Evolutionary conservation across 495 filamentous ascomycete species (phyloP).

Genomic region (Oidiodendron maius): DNA sequence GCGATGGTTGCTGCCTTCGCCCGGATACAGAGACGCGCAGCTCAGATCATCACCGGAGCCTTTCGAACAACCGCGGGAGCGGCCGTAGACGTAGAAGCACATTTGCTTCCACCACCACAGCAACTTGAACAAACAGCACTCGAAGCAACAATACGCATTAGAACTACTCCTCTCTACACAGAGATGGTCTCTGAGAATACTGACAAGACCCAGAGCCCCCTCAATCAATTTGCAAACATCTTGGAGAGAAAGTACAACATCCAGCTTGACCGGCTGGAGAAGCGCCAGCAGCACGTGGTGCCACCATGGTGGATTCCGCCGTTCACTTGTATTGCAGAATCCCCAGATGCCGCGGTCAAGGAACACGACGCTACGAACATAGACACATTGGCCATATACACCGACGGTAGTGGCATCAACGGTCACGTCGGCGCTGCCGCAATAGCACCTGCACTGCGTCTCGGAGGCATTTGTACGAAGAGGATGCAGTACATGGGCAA

Average conservation of each 20-base stretch:
- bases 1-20: slow-evolving; percentile 14
- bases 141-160: slow-evolving; percentile 19
- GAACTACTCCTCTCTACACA: slow-evolving; percentile 9
- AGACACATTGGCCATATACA: slow-evolving; percentile 17
- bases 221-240: slow-evolving; percentile 6
- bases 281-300: slow-evolving; percentile 13
- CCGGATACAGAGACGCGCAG: slow-evolving; percentile 18
- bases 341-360: slow-evolving; percentile 16
- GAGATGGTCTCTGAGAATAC: slow-evolving; percentile 5
- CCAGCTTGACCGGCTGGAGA: slow-evolving; percentile 7
- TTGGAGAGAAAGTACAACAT: slow-evolving; percentile 6
- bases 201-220: slow-evolving; percentile 4
- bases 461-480: slow-evolving; percentile 7
- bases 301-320: slow-evolving; percentile 20
- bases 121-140: slow-evolving; percentile 17
- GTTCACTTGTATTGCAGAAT: slow-evolving; percentile 17
- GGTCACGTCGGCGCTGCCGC: slow-evolving; percentile 15
- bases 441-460: slow-evolving; percentile 3
- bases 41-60: too few species aligned
- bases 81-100: slow-evolving; percentile 17
- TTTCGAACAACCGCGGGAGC: slow-evolving; percentile 21
- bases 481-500: slow-evolving; percentile 17
- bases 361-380: slow-evolving; percentile 18
- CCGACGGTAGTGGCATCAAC: slow-evolving; percentile 20
- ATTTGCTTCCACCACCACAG: slow-evolving; percentile 15